Evolutionary conservation across 2,329 filamentous ascomycete species (phyloP).

Genomic region (Raffaelea arxii): DNA sequence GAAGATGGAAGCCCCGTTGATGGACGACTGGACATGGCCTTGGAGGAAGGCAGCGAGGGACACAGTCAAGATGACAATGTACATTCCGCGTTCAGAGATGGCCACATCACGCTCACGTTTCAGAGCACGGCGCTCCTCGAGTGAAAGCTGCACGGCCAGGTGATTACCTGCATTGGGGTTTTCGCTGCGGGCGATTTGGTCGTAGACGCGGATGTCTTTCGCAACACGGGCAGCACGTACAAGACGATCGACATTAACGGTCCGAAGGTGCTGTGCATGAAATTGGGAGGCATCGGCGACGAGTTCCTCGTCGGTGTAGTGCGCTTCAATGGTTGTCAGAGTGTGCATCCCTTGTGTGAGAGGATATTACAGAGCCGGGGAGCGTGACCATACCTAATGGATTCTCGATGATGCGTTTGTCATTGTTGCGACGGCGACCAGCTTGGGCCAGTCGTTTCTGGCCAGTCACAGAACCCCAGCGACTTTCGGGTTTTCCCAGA

Average conservation of each 20-base stretch:
- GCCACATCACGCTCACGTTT: slow-evolving; percentile 26
- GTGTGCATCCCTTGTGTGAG: too few relatives aligned
- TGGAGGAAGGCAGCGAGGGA: slow-evolving; percentile 34
- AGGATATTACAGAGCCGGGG: too few relatives aligned
- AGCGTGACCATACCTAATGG: slow-evolving; percentile 21
- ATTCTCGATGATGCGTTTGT: slow-evolving; percentile 26
- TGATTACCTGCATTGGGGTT: slow-evolving; percentile 12
- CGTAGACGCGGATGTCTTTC: slow-evolving; percentile 28
- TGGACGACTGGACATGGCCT: slow-evolving; percentile 33
- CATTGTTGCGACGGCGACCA: slow-evolving; percentile 13
- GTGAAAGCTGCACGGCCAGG: slow-evolving; percentile 22
- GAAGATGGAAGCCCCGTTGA: slow-evolving; percentile 30
- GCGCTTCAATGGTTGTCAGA: too few relatives aligned
- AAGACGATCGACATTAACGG: slow-evolving; percentile 19
- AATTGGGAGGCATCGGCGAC: slow-evolving; percentile 25
- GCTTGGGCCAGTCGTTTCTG: slow-evolving; percentile 1
- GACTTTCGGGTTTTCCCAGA: neutral
- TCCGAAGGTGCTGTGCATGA: slow-evolving; percentile 16
- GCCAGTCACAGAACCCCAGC: neutral
- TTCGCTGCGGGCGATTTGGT: slow-evolving; percentile 22
- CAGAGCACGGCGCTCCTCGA: slow-evolving; percentile 27
- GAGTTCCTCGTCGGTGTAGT: slow-evolving; percentile 27
- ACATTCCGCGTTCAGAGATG: slow-evolving; percentile 29
- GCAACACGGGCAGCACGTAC: slow-evolving; percentile 30
- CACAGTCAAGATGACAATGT: slow-evolving; percentile 30